Evolutionary conservation across 768 basidiomycete genomes (phyloP).

Genomic region (Mycena vitilis): DNA sequence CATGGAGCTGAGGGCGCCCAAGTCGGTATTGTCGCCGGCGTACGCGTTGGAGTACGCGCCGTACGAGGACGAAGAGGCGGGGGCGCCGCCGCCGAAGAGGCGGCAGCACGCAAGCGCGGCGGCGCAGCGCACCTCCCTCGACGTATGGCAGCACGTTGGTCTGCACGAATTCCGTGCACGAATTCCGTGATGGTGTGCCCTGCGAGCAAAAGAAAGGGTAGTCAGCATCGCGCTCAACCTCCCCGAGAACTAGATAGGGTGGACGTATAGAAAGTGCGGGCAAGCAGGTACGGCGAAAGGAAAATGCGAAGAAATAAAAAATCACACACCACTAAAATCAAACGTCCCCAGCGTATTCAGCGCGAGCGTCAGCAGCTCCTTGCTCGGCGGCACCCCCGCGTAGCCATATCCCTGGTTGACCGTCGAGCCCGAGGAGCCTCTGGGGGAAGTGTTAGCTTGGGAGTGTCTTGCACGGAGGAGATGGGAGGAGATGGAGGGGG

Average conservation of each 20-base stretch:
- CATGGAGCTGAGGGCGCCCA: too few relatives aligned
- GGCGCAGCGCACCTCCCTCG: slow-evolving; percentile 90
- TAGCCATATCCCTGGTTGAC: slow-evolving; percentile 56
- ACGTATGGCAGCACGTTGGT: slow-evolving; percentile 91
- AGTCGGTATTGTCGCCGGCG: too few relatives aligned
- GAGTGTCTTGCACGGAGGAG: too few relatives aligned
- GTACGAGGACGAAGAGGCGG: neutral
- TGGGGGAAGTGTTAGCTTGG: neutral
- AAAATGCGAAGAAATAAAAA: neutral
- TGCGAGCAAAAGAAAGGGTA: slow-evolving; percentile 43
- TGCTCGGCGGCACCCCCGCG: slow-evolving; percentile 40
- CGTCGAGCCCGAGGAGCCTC: neutral
- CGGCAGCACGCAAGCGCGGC: slow-evolving; percentile 93
- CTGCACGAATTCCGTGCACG: slow-evolving; percentile 95
- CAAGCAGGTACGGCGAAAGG: neutral
- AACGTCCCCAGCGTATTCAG: slow-evolving; percentile 89
- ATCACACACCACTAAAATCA: slow-evolving; percentile 85
- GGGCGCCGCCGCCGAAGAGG: slow-evolving; percentile 80
- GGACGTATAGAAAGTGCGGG: too few relatives aligned
- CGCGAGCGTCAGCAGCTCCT: slow-evolving; percentile 79
- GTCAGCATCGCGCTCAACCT: too few relatives aligned
- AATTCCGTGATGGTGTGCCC: slow-evolving; percentile 97
- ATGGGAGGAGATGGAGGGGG: too few relatives aligned
- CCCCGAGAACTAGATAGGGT: too few relatives aligned
- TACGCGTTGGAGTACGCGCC: slow-evolving; percentile 2